Evolutionary conservation across 768 basidiomycete species (phyloP).

Genomic region (Collybia mongolica): DNA sequence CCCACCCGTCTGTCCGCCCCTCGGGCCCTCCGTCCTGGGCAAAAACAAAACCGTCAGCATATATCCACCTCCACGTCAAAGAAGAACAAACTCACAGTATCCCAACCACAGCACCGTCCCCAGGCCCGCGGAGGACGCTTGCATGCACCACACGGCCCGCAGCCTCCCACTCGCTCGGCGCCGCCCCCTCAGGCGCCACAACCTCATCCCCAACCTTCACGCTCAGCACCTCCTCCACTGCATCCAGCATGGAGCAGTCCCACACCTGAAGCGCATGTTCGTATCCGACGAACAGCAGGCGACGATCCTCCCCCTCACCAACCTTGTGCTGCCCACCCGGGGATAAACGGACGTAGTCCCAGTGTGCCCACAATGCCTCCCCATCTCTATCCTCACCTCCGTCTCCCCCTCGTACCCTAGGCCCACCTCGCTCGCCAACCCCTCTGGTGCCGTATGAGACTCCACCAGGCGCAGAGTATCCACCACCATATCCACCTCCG

Average conservation of each 20-base stretch:
- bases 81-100: constrained; percentile 25
- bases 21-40: background rate
- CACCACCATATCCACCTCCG: background rate
- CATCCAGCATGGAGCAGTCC: constrained; percentile 55
- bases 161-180: background rate
- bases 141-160: constrained; percentile 29
- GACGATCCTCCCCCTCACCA: background rate
- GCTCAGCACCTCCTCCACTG: constrained; percentile 49
- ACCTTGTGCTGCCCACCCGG: too few relatives aligned
- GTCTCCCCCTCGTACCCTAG: background rate
- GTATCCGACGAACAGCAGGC: constrained; percentile 36
- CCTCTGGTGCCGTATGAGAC: too few relatives aligned
- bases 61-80: background rate
- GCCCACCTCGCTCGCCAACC: too few relatives aligned
- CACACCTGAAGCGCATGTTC: constrained; percentile 54
- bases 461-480: background rate
- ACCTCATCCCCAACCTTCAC: constrained; percentile 17
- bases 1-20: constrained; percentile 15
- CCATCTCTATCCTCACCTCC: background rate
- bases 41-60: background rate
- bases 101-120: constrained; percentile 27
- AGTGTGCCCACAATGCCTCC: background rate
- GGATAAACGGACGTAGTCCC: background rate
- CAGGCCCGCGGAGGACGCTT: constrained; percentile 35
- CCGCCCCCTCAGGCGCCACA: background rate